Conservation (phyloP, 306 rosid genomes). For the Rubus parviflorus region DNA sequence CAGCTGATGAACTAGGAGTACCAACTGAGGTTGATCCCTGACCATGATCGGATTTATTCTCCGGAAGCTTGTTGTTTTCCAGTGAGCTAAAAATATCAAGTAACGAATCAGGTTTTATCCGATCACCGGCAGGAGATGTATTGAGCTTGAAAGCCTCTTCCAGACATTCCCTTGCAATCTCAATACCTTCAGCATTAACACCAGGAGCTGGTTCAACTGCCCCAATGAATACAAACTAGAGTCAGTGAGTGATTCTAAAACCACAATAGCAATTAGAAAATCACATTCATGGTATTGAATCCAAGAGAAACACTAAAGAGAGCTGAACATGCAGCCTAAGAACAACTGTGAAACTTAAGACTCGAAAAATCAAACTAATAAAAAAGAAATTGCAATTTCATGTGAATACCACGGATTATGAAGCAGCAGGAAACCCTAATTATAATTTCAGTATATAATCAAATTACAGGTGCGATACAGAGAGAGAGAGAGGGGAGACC, state of each 20-base stretch:
- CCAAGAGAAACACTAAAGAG: no score
- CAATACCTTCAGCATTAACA: slow-evolving; percentile 75
- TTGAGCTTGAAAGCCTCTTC: slow-evolving; percentile 63
- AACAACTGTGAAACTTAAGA: background rate
- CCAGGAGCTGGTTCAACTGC: slow-evolving; percentile 72
- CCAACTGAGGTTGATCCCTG: slow-evolving; percentile 34
- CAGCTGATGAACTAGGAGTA: slow-evolving; percentile 44
- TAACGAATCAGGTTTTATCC: slow-evolving; percentile 43
- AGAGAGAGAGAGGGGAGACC: slow-evolving; percentile 42
- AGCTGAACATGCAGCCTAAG: background rate
- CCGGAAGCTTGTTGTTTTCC: slow-evolving; percentile 39
- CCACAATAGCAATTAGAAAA: background rate
- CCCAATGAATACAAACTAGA: slow-evolving; percentile 21
- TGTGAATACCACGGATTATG: background rate
- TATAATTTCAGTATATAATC: background rate
- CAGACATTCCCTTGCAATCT: slow-evolving; percentile 83
- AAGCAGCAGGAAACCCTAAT: slow-evolving; percentile 5
- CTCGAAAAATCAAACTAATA: background rate
- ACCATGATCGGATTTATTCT: slow-evolving; percentile 30
- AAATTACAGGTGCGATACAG: background rate
- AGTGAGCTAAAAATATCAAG: slow-evolving; percentile 64
- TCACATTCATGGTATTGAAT: no score
- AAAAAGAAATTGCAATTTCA: background rate
- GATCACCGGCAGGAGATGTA: slow-evolving; percentile 36
- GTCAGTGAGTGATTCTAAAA: background rate